Evolutionary conservation across 352 stramenopile species (phyloP).

Genomic region (Globisporangium ultimum): DNA sequence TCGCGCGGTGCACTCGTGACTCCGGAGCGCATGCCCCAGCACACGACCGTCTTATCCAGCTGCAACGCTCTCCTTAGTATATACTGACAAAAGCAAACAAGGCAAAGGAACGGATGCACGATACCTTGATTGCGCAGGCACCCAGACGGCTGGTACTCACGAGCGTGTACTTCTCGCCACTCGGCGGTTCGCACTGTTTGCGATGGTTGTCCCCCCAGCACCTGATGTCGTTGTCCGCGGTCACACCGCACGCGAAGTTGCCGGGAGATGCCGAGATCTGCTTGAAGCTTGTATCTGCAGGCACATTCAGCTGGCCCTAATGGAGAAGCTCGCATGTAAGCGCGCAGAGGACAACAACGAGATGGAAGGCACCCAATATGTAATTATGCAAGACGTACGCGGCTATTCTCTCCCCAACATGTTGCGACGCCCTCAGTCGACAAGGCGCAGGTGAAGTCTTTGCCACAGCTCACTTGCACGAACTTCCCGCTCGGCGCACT

Average conservation of each 20-base stretch:
- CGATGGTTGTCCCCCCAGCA: conserved; percentile 82
- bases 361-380: background rate
- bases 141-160: conserved; percentile 65
- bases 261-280: conserved; percentile 65
- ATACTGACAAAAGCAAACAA: no score
- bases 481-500: conserved; percentile 48
- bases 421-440: conserved; percentile 37
- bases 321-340: background rate
- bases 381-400: conserved; percentile 33
- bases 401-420: conserved; percentile 72
- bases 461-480: conserved; percentile 76
- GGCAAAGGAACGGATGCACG: no score
- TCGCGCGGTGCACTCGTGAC: no score
- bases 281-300: conserved; percentile 33
- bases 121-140: conserved; percentile 59
- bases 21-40: no score
- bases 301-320: conserved; percentile 51
- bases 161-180: conserved; percentile 46
- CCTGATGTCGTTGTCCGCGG: conserved; percentile 34
- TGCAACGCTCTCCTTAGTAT: no score
- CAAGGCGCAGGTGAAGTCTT: conserved; percentile 61
- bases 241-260: conserved; percentile 69
- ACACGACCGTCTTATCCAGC: no score
- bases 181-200: conserved; percentile 45
- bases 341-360: conserved; percentile 1